phyloP scores from a whole-genome alignment of 2,329 filamentous ascomycete genomes.

The Penicillium digitatum region DNA sequence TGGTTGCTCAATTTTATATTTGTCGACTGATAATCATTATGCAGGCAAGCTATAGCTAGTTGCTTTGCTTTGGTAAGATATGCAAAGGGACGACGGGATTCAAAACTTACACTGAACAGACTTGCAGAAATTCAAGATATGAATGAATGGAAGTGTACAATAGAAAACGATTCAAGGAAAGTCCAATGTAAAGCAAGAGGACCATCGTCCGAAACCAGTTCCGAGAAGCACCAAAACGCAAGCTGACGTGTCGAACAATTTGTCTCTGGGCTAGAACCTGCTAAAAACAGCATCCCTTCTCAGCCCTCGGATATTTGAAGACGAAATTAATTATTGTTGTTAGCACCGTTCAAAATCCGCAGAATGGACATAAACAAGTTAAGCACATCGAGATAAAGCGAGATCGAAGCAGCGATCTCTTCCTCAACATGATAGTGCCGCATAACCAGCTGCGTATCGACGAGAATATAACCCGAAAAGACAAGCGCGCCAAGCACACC shows the following conservation, averaged over 20 bases:
- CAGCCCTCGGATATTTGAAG: background rate
- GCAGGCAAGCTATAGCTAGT: background rate
- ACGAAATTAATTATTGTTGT: constrained; percentile 73
- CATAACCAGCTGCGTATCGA: constrained; percentile 94
- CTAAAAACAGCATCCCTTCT: background rate
- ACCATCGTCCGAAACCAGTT: background rate
- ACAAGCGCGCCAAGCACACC: constrained; percentile 76
- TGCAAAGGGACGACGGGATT: background rate
- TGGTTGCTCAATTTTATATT: background rate
- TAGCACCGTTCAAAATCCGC: constrained; percentile 83
- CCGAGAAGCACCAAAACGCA: constrained; percentile 2
- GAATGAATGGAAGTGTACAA: background rate
- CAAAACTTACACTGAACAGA: background rate
- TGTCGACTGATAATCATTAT: background rate
- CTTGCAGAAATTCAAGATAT: background rate
- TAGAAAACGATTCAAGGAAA: background rate
- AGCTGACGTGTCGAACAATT: background rate
- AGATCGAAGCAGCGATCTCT: constrained; percentile 93
- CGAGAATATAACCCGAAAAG: constrained; percentile 91
- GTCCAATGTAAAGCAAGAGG: background rate
- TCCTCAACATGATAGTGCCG: constrained; percentile 96
- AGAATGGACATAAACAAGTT: constrained; percentile 96
- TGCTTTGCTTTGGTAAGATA: background rate
- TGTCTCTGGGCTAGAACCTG: background rate
- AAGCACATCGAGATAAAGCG: constrained; percentile 91